A percentile compares a stretch with the other conserved stretches of the same genome.
phyloP scores from a whole-genome alignment of 2,329 filamentous ascomycete species.

The Aspergillus transmontanensis region DNA sequence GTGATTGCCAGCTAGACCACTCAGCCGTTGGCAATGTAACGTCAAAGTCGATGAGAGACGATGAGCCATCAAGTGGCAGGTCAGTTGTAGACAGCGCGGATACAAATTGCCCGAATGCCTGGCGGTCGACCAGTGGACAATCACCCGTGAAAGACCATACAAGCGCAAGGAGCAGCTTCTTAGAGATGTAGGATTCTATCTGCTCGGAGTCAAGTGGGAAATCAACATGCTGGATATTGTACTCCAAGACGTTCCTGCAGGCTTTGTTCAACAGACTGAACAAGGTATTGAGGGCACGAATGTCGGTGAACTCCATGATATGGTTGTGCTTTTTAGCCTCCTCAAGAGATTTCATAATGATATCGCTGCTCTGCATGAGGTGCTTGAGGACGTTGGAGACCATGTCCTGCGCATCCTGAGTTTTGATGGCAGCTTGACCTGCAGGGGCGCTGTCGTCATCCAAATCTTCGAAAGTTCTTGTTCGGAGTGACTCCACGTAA shows the following conservation, averaged over 20 bases:
- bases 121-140: constrained; percentile 84
- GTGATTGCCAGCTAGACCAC: constrained; percentile 91
- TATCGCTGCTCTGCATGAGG: constrained; percentile 75
- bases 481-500: constrained; percentile 82
- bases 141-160: constrained; percentile 97
- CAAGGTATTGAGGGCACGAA: constrained; percentile 85
- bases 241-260: constrained; percentile 89
- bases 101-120: constrained; percentile 83
- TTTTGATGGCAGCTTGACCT: constrained; percentile 75
- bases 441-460: constrained; percentile 85
- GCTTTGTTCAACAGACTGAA: constrained; percentile 96
- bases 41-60: constrained; percentile 90
- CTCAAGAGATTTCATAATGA: constrained; percentile 75
- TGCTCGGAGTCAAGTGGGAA: constrained; percentile 91
- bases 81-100: constrained; percentile 83
- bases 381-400: constrained; percentile 78
- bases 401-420: constrained; percentile 74
- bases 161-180: constrained; percentile 88
- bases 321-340: constrained; percentile 80
- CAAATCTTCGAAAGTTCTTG: constrained; percentile 86
- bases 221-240: constrained; percentile 91
- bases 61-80: constrained; percentile 75
- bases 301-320: constrained; percentile 97
- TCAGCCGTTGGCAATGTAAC: constrained; percentile 82
- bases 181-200: constrained; percentile 83